phyloP scores from a whole-genome alignment of 257 asterid species.

The Plantago ovata region DNA sequence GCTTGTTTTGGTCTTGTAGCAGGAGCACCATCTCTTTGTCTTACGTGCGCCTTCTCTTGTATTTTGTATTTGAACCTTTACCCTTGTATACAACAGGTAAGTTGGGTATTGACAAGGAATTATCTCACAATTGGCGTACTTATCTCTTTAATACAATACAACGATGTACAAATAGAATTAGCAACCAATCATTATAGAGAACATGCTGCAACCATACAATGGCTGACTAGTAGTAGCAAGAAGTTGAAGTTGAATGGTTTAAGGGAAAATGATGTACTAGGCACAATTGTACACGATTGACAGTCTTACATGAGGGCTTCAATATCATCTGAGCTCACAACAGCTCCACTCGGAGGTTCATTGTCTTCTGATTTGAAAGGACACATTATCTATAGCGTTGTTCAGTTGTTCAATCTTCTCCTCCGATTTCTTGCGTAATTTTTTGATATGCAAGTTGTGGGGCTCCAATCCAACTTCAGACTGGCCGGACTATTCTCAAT shows the following conservation, averaged over 20 bases:
- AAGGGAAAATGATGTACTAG: neutral
- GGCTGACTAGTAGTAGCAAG: conserved; percentile 2
- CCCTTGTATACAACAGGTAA: conserved; percentile 79
- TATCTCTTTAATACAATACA: conserved; percentile 66
- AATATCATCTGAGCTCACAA: conserved; percentile 35
- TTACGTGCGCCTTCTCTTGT: conserved; percentile 90
- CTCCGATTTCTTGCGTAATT: conserved; percentile 44
- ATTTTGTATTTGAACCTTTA: conserved; percentile 51
- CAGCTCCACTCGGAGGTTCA: conserved; percentile 35
- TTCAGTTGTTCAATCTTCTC: conserved; percentile 73
- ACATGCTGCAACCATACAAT: neutral
- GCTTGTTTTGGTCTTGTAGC: conserved; percentile 67
- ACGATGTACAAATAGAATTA: neutral
- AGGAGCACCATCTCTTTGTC: conserved; percentile 87
- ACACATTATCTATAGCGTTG: conserved; percentile 60
- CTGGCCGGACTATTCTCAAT: too few relatives aligned
- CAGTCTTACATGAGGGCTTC: conserved; percentile 41
- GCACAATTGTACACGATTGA: neutral
- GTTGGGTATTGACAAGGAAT: conserved; percentile 93
- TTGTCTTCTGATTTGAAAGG: conserved; percentile 48
- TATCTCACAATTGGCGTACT: conserved; percentile 90
- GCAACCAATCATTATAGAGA: neutral
- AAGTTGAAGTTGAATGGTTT: conserved; percentile 11
- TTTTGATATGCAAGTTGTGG: too few relatives aligned
- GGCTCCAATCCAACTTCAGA: too few relatives aligned